phyloP scores from a whole-genome alignment of 2,329 filamentous ascomycete genomes.

The Rutstroemia sp. region DNA sequence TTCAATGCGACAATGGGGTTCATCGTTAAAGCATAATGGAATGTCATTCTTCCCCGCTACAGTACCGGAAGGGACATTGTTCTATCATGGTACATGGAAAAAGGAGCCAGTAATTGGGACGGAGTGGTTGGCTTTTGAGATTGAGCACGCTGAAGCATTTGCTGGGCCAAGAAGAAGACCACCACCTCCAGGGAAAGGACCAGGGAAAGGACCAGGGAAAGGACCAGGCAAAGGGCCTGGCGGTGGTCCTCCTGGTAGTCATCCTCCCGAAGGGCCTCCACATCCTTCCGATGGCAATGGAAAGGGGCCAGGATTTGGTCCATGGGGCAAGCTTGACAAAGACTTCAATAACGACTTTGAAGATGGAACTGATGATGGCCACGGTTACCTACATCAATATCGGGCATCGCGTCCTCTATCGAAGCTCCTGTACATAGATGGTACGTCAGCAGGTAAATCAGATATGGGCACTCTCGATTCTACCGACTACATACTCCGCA shows the following conservation, averaged over 20 bases:
- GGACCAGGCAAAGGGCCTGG: neutral
- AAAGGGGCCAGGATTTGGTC: neutral
- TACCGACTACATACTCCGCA: slow-evolving; percentile 52
- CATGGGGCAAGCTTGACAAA: neutral
- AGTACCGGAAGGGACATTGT: slow-evolving; percentile 54
- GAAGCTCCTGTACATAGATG: slow-evolving; percentile 60
- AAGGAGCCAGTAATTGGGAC: slow-evolving; percentile 41
- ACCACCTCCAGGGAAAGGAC: neutral
- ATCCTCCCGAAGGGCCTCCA: slow-evolving; percentile 3
- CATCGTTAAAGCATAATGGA: slow-evolving; percentile 66
- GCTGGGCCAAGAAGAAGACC: slow-evolving; percentile 31
- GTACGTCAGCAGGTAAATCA: slow-evolving; percentile 61
- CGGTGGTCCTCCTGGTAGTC: neutral
- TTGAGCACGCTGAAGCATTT: slow-evolving; percentile 65
- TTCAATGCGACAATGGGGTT: slow-evolving; percentile 68
- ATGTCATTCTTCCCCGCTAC: slow-evolving; percentile 63
- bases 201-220: neutral
- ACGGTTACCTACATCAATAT: slow-evolving; percentile 62
- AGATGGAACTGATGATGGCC: neutral
- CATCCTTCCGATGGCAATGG: neutral
- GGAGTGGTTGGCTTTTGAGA: slow-evolving; percentile 72
- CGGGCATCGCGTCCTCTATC: slow-evolving; percentile 47
- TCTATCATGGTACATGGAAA: slow-evolving; percentile 57
- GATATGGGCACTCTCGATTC: slow-evolving; percentile 59
- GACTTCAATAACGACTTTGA: neutral